Evolutionary conservation across 2,329 filamentous ascomycete genomes (phyloP), one percentile per base, ranked within the genome.

Genomic region (Arthrobotrys pseudoclavata): DNA sequence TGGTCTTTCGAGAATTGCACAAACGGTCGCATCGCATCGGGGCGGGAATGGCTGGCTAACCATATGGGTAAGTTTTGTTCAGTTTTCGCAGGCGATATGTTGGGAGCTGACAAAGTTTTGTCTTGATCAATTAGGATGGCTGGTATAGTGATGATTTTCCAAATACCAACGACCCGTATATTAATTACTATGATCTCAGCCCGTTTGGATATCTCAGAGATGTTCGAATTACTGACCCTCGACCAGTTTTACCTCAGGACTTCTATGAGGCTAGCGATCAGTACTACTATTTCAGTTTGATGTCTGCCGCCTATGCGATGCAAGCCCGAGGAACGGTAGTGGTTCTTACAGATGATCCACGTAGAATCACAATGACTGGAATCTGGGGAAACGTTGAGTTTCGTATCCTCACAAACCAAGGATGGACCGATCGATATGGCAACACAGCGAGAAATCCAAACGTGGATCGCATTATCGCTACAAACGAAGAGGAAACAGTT

Each of bases 221-320:
- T 13, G n/a, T 69, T 10, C 37, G 66, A 1, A 61, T 69, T n/a
- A 24, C 24, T 4, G 40, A 69, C 13, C 53, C 53, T 12, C 10
- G 52, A 26, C 66, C 66, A 31, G 26, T 12, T 6, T 7, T 69
- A 42, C 66, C 66, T 12, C 66, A 61, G 9, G 26, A 26, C 10
- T 20, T 18, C 3, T 69, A 69, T 18, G 66, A 69, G 20, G 20
- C 9, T 15, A 69, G 53, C 18, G 53, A 61, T 13, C 66, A 69
- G 31, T 69, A 69, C 53, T 62, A 61, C 15, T 69, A 61, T 15
- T 69, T 69, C 29, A 69, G 53, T n/a, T 26, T 69, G 10, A 69
- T 69, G 66, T 69, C 66, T 4, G 66, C 66, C 18, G 29, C 66
- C 18, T 69, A 69, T 20, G 66, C 66, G 13, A 69, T 52, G 53